Evolutionary conservation across 495 filamentous ascomycete species (phyloP).

Genomic region (Aspergillus conjunctus): DNA sequence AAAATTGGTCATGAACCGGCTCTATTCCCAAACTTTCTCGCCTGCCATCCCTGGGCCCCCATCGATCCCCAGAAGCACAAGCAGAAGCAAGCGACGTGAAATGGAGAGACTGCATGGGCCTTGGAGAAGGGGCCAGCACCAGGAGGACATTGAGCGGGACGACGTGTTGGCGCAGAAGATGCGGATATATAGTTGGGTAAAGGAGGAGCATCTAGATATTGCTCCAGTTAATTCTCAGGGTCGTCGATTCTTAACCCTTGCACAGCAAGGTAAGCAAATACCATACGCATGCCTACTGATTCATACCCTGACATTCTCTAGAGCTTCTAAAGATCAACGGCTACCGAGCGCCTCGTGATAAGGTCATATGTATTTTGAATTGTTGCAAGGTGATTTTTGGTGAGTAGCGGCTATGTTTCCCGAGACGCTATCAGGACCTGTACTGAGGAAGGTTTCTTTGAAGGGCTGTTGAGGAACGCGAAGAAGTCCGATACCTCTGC

Average conservation of each 20-base stretch:
- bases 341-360: constrained; percentile 93
- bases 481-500: constrained; percentile 88
- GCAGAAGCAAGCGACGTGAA: constrained; percentile 68
- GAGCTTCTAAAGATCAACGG: constrained; percentile 94
- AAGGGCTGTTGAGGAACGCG: constrained; percentile 85
- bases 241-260: constrained; percentile 81
- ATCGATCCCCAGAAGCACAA: constrained; percentile 61
- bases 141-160: constrained; percentile 97
- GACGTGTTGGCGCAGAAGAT: constrained; percentile 95
- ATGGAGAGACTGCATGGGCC: constrained; percentile 72
- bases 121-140: constrained; percentile 89
- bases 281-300: not conserved
- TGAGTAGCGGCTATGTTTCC: constrained; percentile 35
- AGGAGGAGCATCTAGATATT: constrained; percentile 94
- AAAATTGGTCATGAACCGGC: constrained; percentile 98
- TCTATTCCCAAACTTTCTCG: constrained; percentile 96
- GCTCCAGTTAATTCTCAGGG: constrained; percentile 81
- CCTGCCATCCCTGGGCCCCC: constrained; percentile 83
- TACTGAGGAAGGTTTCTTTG: constrained; percentile 1
- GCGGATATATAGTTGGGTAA: constrained; percentile 92
- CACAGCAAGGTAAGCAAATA: constrained; percentile 71
- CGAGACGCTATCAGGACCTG: not conserved
- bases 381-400: constrained; percentile 99
- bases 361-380: constrained; percentile 97
- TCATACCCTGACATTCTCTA: constrained; percentile 40